phyloP scores from a whole-genome alignment of 768 basidiomycete genomes.

The Termitomyces eurrhizus region DNA sequence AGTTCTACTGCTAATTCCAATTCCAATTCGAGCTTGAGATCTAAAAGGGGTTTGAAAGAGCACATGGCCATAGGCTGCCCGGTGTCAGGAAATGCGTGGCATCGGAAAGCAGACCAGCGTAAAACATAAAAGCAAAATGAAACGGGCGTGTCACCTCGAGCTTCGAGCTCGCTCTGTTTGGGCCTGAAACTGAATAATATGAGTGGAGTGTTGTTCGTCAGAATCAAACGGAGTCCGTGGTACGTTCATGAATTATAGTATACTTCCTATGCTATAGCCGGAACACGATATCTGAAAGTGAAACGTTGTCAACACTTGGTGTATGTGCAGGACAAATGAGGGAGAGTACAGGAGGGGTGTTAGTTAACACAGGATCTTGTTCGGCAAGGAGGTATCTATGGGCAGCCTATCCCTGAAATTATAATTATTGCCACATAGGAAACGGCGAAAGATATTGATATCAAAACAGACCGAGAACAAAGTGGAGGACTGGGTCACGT shows the following conservation, averaged over 20 bases:
- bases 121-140: background rate
- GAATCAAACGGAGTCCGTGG: background rate
- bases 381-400: background rate
- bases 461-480: background rate
- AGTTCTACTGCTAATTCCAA: no score
- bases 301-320: background rate
- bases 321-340: background rate
- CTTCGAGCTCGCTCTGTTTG: background rate
- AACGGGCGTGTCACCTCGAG: background rate
- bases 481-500: no score
- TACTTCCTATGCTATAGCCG: background rate
- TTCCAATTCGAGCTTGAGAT: slow-evolving; percentile 2
- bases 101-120: background rate
- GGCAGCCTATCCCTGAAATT: background rate
- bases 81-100: background rate
- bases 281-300: background rate
- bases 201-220: background rate
- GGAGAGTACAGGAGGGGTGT: background rate
- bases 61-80: background rate
- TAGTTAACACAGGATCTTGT: background rate
- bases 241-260: background rate
- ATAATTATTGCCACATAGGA: background rate
- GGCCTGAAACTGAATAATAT: background rate
- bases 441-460: background rate
- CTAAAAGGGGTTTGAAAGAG: background rate